Evolutionary conservation across 208 protist genomes (phyloP).

Genomic region (Leishmania gerbilli): DNA sequence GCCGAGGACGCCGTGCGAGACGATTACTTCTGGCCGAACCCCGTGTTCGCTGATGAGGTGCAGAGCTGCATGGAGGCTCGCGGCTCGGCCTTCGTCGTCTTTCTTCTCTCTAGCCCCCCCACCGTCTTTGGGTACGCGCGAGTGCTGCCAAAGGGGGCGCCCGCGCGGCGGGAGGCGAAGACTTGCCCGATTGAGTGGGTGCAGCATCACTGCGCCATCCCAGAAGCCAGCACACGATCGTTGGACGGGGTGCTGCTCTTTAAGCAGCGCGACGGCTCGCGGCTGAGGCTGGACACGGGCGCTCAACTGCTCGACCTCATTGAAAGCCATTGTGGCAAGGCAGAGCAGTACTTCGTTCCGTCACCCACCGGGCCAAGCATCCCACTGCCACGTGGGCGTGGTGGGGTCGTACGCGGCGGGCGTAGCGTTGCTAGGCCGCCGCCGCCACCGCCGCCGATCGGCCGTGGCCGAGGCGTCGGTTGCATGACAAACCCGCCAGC

Average conservation of each 20-base stretch:
- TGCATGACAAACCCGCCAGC: neutral
- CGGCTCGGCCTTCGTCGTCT: conserved; percentile 35
- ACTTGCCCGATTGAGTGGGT: conserved; percentile 64
- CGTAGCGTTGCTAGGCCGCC: conserved; percentile 15
- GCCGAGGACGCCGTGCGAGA: conserved; percentile 48
- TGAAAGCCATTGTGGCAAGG: conserved; percentile 24
- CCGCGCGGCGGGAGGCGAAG: conserved; percentile 14
- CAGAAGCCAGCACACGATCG: conserved; percentile 33
- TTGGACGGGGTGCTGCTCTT: conserved; percentile 40
- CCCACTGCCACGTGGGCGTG: conserved; percentile 28
- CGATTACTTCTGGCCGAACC: conserved; percentile 47
- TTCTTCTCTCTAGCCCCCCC: conserved; percentile 42
- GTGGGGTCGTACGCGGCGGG: conserved; percentile 17
- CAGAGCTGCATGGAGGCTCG: conserved; percentile 42
- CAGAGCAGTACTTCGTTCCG: conserved; percentile 3
- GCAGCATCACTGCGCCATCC: conserved; percentile 51
- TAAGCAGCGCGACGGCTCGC: conserved; percentile 59
- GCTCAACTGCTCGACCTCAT: conserved; percentile 53
- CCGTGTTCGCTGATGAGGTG: conserved; percentile 40
- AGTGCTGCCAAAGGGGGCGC: conserved; percentile 29
- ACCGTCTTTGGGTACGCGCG: conserved; percentile 65
- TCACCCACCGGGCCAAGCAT: conserved; percentile 23
- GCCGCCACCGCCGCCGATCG: conserved; percentile 16
- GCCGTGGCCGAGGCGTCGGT: conserved; percentile 14
- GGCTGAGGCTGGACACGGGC: conserved; percentile 61